Percentiles rank a stretch among this genome's conserved stretches.
These are phyloP conservation scores for Nakazawaea ambrosiae DNA, from an alignment of 805 yeast genomes.

Conservation along the genomic window DNA sequence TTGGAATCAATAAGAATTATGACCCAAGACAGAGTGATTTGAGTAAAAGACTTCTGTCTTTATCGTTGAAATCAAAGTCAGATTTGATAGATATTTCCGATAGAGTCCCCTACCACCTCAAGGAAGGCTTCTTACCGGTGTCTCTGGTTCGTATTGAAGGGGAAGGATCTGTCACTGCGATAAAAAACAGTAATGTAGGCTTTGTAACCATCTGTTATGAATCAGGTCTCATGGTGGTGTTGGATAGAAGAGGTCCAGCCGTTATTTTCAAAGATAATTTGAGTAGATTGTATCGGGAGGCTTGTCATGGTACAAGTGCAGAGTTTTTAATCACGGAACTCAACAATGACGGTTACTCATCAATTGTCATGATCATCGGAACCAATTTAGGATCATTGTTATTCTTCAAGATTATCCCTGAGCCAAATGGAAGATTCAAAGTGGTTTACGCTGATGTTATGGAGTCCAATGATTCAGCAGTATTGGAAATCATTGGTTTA, in stretches of 20 bases:
- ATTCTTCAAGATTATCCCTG: conserved; percentile 59
- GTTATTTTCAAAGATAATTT: conserved; percentile 34
- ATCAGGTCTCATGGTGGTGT: conserved; percentile 64
- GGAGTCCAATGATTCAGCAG: conserved; percentile 42
- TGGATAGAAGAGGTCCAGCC: conserved; percentile 69
- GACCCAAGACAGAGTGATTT: conserved; percentile 28
- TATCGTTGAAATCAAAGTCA: conserved; percentile 18
- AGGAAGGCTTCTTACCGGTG: conserved; percentile 60
- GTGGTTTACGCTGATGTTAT: conserved; percentile 44
- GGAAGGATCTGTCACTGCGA: conserved; percentile 46
- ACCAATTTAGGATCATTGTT: conserved; percentile 68
- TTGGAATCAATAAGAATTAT: conserved; percentile 45
- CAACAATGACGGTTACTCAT: conserved; percentile 62
- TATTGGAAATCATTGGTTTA: conserved; percentile 51
- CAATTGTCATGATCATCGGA: conserved; percentile 71
- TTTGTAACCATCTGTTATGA: conserved; percentile 77
- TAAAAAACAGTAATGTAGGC: conserved; percentile 69
- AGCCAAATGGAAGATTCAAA: conserved; percentile 51
- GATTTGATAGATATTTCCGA: conserved; percentile 41
- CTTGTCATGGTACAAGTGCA: conserved; percentile 40
- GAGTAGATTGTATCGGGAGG: conserved; percentile 16
- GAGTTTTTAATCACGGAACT: conserved; percentile 70
- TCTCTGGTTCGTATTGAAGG: conserved; percentile 33
- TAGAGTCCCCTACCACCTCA: conserved; percentile 41
- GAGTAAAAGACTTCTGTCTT: conserved; percentile 21